Conservation (phyloP, 192 early-diverging fungal genomes). For the Cladochytrium replicatum region DNA sequence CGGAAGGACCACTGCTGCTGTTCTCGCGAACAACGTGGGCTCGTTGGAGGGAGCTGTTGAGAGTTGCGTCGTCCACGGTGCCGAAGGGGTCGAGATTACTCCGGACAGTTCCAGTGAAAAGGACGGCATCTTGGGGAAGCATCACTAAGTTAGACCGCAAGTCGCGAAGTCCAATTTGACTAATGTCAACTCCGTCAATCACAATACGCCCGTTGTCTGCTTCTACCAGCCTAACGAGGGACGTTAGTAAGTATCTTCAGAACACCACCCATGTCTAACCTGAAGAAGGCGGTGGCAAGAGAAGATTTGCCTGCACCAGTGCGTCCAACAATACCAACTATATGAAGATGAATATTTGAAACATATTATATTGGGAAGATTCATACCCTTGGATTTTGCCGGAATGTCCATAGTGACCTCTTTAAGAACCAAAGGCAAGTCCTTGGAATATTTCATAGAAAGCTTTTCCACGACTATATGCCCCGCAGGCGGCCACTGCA, state of each 20-base stretch:
- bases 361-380: too few relatives aligned
- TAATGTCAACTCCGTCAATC: slow-evolving; percentile 61
- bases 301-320: slow-evolving; percentile 52
- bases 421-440: slow-evolving; percentile 25
- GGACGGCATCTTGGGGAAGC: slow-evolving; percentile 47
- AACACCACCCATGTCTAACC: too few relatives aligned
- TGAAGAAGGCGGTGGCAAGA: slow-evolving; percentile 21
- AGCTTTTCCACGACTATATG: slow-evolving; percentile 13
- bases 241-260: too few relatives aligned
- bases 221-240: slow-evolving; percentile 48
- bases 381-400: slow-evolving; percentile 12
- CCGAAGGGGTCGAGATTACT: slow-evolving; percentile 56
- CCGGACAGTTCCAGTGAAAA: neutral
- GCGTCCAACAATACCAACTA: slow-evolving; percentile 47
- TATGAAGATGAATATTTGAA: too few relatives aligned
- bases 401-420: slow-evolving; percentile 12
- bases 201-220: slow-evolving; percentile 43
- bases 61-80: slow-evolving; percentile 42
- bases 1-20: slow-evolving; percentile 17
- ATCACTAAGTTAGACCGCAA: slow-evolving; percentile 54
- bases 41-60: slow-evolving; percentile 56
- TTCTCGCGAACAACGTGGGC: slow-evolving; percentile 43
- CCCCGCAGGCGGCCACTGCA: slow-evolving; percentile 11
- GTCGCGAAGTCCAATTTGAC: slow-evolving; percentile 52
- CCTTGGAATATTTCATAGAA: slow-evolving; percentile 19